phyloP scores from a whole-genome alignment of 208 protist genomes.

The Leishmania arabica region DNA sequence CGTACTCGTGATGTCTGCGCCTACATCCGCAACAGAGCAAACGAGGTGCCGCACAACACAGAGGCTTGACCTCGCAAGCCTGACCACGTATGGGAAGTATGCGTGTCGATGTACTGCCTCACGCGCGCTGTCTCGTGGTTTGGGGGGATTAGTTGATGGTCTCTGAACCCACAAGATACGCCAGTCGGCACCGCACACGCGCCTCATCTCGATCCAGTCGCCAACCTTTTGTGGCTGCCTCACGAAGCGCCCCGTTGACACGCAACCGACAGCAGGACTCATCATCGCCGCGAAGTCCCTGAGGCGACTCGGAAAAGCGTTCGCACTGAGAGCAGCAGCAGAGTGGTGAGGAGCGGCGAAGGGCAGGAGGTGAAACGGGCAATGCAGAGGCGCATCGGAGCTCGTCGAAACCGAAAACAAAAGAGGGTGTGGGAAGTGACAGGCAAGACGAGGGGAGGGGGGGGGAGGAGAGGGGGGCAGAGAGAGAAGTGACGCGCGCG shows the following conservation, averaged over 20 bases:
- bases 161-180: background rate
- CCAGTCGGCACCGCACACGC: constrained; percentile 6
- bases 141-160: background rate
- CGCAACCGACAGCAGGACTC: background rate
- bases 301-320: background rate
- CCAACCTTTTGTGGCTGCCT: background rate
- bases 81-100: background rate
- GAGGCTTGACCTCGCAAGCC: background rate
- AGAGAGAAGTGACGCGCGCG: background rate
- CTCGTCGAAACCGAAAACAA: background rate
- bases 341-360: background rate
- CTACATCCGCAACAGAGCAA: background rate
- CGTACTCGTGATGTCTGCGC: background rate
- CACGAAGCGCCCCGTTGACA: background rate
- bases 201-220: background rate
- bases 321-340: background rate
- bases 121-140: background rate
- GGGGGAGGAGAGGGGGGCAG: too few relatives aligned
- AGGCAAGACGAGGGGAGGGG: background rate
- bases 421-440: background rate
- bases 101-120: background rate
- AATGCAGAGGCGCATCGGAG: constrained; percentile 6
- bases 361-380: background rate
- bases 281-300: background rate
- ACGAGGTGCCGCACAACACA: background rate